phyloP scores from a whole-genome alignment of 495 filamentous ascomycete species.

The Jackrogersella minutella region DNA sequence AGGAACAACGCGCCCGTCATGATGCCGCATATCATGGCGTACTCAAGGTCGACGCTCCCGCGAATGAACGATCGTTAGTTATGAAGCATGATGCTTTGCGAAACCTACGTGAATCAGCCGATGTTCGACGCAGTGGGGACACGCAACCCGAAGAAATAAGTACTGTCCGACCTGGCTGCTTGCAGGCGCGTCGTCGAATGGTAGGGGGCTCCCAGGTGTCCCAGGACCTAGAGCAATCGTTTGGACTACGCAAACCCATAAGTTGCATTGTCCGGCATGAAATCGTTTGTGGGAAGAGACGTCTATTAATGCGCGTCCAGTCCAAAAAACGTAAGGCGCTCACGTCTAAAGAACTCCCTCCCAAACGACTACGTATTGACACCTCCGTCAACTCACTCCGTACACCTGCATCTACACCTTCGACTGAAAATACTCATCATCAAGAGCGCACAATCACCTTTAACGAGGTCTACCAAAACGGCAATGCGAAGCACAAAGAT shows the following conservation, averaged over 20 bases:
- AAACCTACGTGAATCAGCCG: not conserved
- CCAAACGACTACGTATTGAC: constrained; percentile 26
- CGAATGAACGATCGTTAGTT: not conserved
- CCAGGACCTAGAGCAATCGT: not conserved
- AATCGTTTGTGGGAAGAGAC: constrained; percentile 6
- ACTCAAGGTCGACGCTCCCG: not conserved
- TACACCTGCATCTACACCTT: constrained; percentile 8
- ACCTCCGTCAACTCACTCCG: constrained; percentile 5
- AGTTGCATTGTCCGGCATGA: constrained; percentile 21
- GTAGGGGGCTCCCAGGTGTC: not conserved
- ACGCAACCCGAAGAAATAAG: constrained; percentile 22
- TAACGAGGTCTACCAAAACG: constrained; percentile 50
- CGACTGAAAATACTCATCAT: not conserved
- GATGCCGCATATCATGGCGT: not conserved
- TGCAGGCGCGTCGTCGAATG: not conserved
- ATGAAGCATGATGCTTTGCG: too few species aligned
- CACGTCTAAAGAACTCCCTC: not conserved
- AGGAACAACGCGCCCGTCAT: constrained; percentile 4
- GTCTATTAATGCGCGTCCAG: constrained; percentile 34
- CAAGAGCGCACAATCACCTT: constrained; percentile 46
- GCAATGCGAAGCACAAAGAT: constrained; percentile 49
- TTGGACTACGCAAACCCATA: constrained; percentile 7
- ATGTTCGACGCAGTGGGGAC: not conserved
- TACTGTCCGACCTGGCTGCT: not conserved
- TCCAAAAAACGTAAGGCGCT: constrained; percentile 23